Conservation (phyloP, 2,329 filamentous ascomycete genomes). For the Alternaria sp. region DNA sequence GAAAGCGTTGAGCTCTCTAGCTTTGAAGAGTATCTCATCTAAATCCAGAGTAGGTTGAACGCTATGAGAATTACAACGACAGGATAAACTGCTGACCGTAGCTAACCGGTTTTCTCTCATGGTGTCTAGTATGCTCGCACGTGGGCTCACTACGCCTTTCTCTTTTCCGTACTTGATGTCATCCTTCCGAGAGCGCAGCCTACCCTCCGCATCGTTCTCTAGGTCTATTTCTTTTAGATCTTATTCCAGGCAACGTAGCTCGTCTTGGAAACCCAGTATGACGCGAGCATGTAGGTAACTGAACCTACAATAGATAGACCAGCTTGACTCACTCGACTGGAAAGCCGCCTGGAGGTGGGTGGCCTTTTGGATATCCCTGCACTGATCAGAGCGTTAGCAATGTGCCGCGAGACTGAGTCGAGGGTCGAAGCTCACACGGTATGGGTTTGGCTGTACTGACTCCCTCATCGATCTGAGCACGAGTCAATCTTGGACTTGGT, state of each 20-base stretch:
- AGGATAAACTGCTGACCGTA: conserved; percentile 20
- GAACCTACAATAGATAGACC: conserved; percentile 53
- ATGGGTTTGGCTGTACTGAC: neutral
- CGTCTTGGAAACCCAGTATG: conserved; percentile 47
- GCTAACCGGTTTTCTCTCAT: conserved; percentile 29
- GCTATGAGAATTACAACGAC: no score
- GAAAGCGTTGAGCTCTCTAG: conserved; percentile 43
- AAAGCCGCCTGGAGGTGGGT: conserved; percentile 5
- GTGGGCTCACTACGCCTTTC: conserved; percentile 15
- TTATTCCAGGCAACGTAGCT: conserved; percentile 43
- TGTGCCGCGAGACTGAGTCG: no score
- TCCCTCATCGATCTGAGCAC: no score
- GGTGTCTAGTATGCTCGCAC: conserved; percentile 13
- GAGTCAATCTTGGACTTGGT: no score
- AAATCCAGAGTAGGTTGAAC: no score
- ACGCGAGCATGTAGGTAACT: conserved; percentile 52
- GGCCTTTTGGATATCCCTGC: conserved; percentile 38
- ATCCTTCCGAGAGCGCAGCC: conserved; percentile 19
- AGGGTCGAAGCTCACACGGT: no score
- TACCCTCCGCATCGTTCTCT: no score
- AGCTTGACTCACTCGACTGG: conserved; percentile 47
- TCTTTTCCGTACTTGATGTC: conserved; percentile 16
- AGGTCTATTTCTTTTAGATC: conserved; percentile 31
- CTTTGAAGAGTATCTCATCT: conserved; percentile 46
- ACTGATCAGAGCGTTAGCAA: no score